Base-by-base conservation (phyloP, 2,329 filamentous ascomycete genomes). In the Pseudogymnoascus verrucosus region DNA sequence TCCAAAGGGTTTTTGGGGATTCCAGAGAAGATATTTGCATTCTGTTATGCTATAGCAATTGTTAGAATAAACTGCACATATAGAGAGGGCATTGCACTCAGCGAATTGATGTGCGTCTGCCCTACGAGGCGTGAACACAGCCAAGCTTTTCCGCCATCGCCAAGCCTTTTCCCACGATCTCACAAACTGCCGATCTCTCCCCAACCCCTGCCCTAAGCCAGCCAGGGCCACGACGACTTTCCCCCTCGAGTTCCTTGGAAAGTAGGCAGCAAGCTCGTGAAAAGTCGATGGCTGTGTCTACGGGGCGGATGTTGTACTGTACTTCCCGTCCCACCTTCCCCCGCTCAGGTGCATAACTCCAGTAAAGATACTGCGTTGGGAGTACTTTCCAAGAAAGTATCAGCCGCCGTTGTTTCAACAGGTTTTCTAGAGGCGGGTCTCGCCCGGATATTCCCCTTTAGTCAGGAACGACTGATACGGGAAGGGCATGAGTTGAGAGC, bases 151-250 rank as follows among this genome's bases (percentile, higher is more conserved):
- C 4, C n/a, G 28, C 26, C 51, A 19, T 57, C 51, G 51, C 51
- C 51, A 57, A 57, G 51, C 51, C 34, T 34, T 34, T 57, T 34
- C 51, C 51, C 51, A 57, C 51, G 51, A 57, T 57, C 51, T 57
- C 51, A 34, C n/a, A 10, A 26, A 8, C n/a, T 4, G 51, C 51
- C 5, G 51, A 57, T 57, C 51, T 2, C 5, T 57, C 51, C n/a
- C 26, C 26, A 21, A 57, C 34, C 51, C 51, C 31, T 57, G 51
- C 51, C 51, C 28, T 57, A 57, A 57, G 28, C 23, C 51, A 34
- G 14, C n/a, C 51, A 19, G 28, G 44, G 51, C 51, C 28, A 57
- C 51, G 51, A 57, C 51, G 28, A 57, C 47, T 57, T 57, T 54
- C 26, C 23, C 23, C 47, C 44, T 31, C 14, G 14, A 54, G 3